Evolutionary conservation across 1,284 basidiomycete species (phyloP), one percentile per base, ranked within the genome.

Genomic region (Hortiboletus rubellus): DNA sequence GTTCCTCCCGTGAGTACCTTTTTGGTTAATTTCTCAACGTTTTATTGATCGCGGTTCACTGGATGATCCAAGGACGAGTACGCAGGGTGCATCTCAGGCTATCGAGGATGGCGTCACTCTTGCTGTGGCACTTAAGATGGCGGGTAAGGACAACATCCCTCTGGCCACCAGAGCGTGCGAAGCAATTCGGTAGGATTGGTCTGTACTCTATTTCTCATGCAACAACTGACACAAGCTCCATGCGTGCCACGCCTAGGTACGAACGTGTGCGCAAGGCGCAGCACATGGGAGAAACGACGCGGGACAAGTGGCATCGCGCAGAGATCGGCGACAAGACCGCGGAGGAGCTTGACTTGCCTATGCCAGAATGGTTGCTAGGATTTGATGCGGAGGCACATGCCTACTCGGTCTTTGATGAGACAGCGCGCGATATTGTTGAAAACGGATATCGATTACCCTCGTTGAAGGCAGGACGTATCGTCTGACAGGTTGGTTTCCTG

Each of bases 101-200:
- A 58, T 71, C 22, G 69, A 74, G 34, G 68, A 74, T 47, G 71
- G 66, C 10, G 61, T 71, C 5, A 63, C 66, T 3, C 57, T 73
- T 31, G 67, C 66, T 1, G 61, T 64, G 15, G 46, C 44, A 12
- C 61, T 73, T 5, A 48, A 63, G 40, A 58, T 67, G 24, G 64
- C 55, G 2, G 69, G 65, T 0, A 74, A 68, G 52, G 41, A 51
- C 9, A 49, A 62, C 33, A 49, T 67, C 9, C 57, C 55, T 10
- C 50, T 65, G 40, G 69, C 64, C 6, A 48, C 62, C 48, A 63
- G 63, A 31, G 50, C 59, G 43, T 72, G 60, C 52, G 73, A 76
- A 58, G 43, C 61, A 33, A 67, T 70, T 8, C 61, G 69, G 65
- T 66, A 52, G 30, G 62, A 47, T 42, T 50, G 12, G 24, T 31